These are phyloP conservation scores for Monosporozyma yasuniensis DNA, from an alignment of 805 yeast species.

Conservation along the genomic window DNA sequence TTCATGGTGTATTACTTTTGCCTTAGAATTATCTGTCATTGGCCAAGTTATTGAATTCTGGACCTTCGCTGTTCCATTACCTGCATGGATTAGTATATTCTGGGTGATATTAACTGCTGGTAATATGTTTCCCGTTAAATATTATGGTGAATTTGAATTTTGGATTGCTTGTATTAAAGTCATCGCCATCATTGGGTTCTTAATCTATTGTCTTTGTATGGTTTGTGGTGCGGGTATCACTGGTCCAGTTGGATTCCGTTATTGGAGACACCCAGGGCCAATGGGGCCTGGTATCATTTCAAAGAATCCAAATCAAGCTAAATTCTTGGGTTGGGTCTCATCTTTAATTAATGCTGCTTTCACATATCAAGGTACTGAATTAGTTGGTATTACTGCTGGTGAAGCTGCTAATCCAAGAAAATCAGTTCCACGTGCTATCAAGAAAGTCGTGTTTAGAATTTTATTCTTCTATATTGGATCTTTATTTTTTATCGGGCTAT, in stretches of 20 bases:
- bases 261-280: slow-evolving; percentile 74
- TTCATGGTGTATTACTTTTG: slow-evolving; percentile 69
- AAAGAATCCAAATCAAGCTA: slow-evolving; percentile 39
- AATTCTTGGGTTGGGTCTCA: slow-evolving; percentile 61
- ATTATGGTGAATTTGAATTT: slow-evolving; percentile 68
- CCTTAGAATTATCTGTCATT: slow-evolving; percentile 62
- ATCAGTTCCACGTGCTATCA: slow-evolving; percentile 63
- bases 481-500: slow-evolving; percentile 57
- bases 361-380: slow-evolving; percentile 73
- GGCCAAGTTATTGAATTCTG: slow-evolving; percentile 58
- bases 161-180: slow-evolving; percentile 65
- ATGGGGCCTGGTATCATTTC: slow-evolving; percentile 60
- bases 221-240: slow-evolving; percentile 65
- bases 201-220: slow-evolving; percentile 57
- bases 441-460: slow-evolving; percentile 59
- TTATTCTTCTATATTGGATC: slow-evolving; percentile 56
- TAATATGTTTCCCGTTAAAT: slow-evolving; percentile 60
- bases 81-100: slow-evolving; percentile 65
- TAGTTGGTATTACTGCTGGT: slow-evolving; percentile 68
- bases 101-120: slow-evolving; percentile 45
- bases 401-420: slow-evolving; percentile 63
- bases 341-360: slow-evolving; percentile 69
- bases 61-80: slow-evolving; percentile 61
- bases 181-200: slow-evolving; percentile 61
- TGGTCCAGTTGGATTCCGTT: slow-evolving; percentile 70